Conservation (phyloP, 2,329 filamentous ascomycete genomes). For the Chaetomium sp. region DNA sequence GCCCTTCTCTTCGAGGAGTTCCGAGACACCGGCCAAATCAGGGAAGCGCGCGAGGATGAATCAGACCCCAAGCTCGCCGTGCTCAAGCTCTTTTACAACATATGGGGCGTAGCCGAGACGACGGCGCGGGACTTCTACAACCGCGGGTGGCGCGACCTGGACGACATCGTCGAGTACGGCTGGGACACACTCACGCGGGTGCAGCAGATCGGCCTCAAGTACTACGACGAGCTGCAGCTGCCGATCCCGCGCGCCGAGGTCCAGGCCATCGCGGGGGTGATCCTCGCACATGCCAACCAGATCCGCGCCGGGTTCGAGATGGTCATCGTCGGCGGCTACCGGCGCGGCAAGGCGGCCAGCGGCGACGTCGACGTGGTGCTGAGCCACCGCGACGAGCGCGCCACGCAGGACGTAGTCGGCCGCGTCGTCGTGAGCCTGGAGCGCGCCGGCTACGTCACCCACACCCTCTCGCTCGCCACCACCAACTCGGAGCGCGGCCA, state of each 20-base stretch:
- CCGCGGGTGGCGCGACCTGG: slow-evolving; percentile 77
- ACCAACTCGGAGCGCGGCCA: slow-evolving; percentile 75
- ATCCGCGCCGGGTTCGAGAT: slow-evolving; percentile 60
- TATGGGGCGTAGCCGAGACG: slow-evolving; percentile 87
- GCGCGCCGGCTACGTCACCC: slow-evolving; percentile 70
- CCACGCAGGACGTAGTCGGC: slow-evolving; percentile 70
- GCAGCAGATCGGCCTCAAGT: slow-evolving; percentile 94
- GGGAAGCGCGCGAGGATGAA: slow-evolving; percentile 65
- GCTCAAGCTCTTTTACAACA: slow-evolving; percentile 73
- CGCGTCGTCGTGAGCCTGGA: slow-evolving; percentile 74
- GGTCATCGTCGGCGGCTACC: slow-evolving; percentile 76
- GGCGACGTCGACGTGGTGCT: slow-evolving; percentile 88
- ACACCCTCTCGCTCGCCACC: slow-evolving; percentile 72
- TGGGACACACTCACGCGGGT: slow-evolving; percentile 75
- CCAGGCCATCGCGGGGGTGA: slow-evolving; percentile 63
- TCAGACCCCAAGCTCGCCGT: slow-evolving; percentile 64
- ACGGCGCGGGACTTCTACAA: slow-evolving; percentile 82
- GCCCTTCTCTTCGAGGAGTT: slow-evolving; percentile 78
- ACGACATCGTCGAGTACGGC: slow-evolving; percentile 81
- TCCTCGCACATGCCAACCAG: slow-evolving; percentile 67
- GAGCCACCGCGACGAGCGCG: slow-evolving; percentile 70
- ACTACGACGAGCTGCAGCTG: slow-evolving; percentile 78
- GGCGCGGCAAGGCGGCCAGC: slow-evolving; percentile 71
- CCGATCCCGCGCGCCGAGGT: slow-evolving; percentile 75
- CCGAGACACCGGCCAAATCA: slow-evolving; percentile 59